Conservation (phyloP, 257 asterid genomes). For the Ligustrum vulgare region DNA sequence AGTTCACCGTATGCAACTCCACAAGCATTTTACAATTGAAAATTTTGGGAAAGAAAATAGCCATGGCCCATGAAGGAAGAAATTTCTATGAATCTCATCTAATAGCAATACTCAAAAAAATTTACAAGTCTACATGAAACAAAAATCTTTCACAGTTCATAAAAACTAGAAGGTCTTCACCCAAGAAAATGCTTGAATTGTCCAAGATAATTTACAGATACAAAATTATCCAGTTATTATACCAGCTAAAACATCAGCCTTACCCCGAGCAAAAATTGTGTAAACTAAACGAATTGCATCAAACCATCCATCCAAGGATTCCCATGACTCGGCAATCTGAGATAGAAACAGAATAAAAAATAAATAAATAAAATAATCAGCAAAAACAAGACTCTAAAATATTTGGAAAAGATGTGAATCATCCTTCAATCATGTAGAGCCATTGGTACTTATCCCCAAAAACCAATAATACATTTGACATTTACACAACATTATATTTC, state of each 20-base stretch:
- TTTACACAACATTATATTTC: not conserved
- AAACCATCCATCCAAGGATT: constrained; percentile 92
- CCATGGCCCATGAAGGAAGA: constrained; percentile 20
- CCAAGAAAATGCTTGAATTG: constrained; percentile 12
- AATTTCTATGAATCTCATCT: constrained; percentile 34
- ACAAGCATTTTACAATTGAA: too few relatives aligned
- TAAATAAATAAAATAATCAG: too few relatives aligned
- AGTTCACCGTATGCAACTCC: too few relatives aligned
- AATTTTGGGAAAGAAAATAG: not conserved
- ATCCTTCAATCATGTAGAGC: too few relatives aligned
- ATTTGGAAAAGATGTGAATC: not conserved
- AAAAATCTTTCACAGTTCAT: constrained; percentile 20
- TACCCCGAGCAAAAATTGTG: constrained; percentile 88
- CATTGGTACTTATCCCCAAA: not conserved
- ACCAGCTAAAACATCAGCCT: constrained; percentile 95
- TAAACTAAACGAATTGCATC: constrained; percentile 93
- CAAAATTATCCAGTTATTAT: constrained; percentile 61
- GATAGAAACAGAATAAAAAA: not conserved
- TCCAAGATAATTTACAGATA: constrained; percentile 31
- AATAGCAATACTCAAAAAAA: constrained; percentile 35
- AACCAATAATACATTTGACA: not conserved
- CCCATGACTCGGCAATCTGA: constrained; percentile 99
- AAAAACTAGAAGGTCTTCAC: constrained; percentile 24
- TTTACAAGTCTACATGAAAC: constrained; percentile 47
- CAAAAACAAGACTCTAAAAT: not conserved